Evolutionary conservation across 208 protist genomes (phyloP).

Genomic region (Trichomonas vaginalis): DNA sequence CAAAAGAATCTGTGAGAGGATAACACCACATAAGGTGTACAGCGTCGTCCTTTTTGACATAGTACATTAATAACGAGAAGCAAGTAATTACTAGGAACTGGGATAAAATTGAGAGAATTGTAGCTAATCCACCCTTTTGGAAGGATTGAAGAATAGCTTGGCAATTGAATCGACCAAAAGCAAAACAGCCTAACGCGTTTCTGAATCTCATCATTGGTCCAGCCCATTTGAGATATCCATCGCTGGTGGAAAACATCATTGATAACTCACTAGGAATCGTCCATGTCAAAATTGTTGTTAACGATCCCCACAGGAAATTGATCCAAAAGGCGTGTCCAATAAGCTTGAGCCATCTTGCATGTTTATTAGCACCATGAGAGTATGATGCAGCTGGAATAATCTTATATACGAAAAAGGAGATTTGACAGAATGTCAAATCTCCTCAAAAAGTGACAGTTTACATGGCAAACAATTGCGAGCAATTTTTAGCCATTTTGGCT

Average conservation of each 20-base stretch:
- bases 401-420: too few relatives aligned
- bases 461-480: too few relatives aligned
- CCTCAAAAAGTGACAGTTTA: too few relatives aligned
- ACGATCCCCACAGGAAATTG: neutral
- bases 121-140: neutral
- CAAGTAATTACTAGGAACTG: neutral
- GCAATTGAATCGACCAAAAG: neutral
- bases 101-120: neutral
- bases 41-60: neutral
- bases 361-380: neutral
- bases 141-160: neutral
- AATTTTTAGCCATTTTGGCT: too few relatives aligned
- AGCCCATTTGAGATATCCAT: neutral
- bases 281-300: neutral
- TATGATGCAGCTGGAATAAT: neutral
- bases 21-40: neutral
- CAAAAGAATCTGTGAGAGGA: neutral
- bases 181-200: neutral
- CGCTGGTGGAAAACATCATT: neutral
- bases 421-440: too few relatives aligned
- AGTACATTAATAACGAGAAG: neutral
- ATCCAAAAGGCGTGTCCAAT: neutral
- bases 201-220: neutral
- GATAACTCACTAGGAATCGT: neutral
- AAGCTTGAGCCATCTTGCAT: neutral